Percentiles rank a stretch among this genome's conserved stretches.
These are phyloP conservation scores for Fragaria ananassa DNA, from an alignment of 306 rosid genomes.

Conservation along the genomic window DNA sequence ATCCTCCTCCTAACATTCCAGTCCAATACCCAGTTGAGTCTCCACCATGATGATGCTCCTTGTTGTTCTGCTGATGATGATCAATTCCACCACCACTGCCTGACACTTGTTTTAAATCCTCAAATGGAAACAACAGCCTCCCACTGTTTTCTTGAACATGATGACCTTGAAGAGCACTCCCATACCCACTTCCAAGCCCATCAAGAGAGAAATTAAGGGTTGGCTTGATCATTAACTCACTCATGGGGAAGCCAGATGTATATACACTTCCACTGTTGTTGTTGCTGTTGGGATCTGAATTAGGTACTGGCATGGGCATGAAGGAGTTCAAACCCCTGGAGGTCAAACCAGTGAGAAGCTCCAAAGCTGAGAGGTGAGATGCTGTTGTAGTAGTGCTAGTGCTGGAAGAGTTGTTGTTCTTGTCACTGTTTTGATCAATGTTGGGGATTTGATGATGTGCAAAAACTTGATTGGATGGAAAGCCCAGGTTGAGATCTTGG, in stretches of 20 bases:
- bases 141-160: slow-evolving; percentile 34
- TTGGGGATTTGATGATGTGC: slow-evolving; percentile 25
- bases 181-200: slow-evolving; percentile 46
- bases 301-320: slow-evolving; percentile 38
- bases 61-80: slow-evolving; percentile 33
- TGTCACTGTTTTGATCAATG: slow-evolving; percentile 19
- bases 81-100: slow-evolving; percentile 23
- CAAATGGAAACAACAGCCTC: slow-evolving; percentile 60
- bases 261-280: slow-evolving; percentile 12
- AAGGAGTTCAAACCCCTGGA: slow-evolving; percentile 59
- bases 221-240: slow-evolving; percentile 51
- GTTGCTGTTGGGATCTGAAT: slow-evolving; percentile 31
- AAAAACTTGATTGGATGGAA: slow-evolving; percentile 25
- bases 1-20: slow-evolving; percentile 80
- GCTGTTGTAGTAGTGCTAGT: slow-evolving; percentile 13
- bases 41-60: slow-evolving; percentile 39
- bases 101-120: slow-evolving; percentile 53
- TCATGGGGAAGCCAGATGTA: slow-evolving; percentile 37
- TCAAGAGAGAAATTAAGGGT: slow-evolving; percentile 58
- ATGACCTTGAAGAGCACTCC: slow-evolving; percentile 22
- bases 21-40: slow-evolving; percentile 70
- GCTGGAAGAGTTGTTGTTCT: slow-evolving; percentile 15
- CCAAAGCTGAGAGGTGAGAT: slow-evolving; percentile 56
- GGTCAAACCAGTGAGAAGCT: slow-evolving; percentile 58
- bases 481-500: slow-evolving; percentile 65